Evolutionary conservation across 257 asterid species (phyloP).

Genomic region (Plantago ovata): DNA sequence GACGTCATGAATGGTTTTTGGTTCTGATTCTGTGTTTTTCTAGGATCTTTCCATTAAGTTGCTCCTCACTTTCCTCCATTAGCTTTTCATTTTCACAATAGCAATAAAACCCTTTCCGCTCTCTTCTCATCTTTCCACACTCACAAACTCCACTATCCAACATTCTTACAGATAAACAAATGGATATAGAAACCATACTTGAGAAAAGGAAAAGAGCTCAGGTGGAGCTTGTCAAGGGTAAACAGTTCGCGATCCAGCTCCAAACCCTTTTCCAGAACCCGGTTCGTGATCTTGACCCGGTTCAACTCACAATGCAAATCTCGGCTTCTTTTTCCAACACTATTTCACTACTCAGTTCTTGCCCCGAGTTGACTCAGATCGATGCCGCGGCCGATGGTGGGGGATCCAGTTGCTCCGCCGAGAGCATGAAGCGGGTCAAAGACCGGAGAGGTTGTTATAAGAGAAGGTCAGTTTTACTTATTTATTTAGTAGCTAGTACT

Average conservation of each 20-base stretch:
- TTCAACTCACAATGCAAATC: conserved; percentile 22
- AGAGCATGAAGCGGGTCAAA: conserved; percentile 22
- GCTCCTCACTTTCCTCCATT: conserved; percentile 3
- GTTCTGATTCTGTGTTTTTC: background rate
- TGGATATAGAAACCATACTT: background rate
- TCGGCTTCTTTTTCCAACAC: conserved; percentile 31
- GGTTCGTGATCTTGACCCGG: conserved; percentile 14
- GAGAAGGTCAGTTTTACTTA: conserved; percentile 44
- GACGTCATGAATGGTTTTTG: too few relatives aligned
- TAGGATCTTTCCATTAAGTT: conserved; percentile 6
- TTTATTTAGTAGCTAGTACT: too few relatives aligned
- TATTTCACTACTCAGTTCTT: conserved; percentile 20
- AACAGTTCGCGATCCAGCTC: conserved; percentile 29
- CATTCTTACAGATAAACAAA: background rate
- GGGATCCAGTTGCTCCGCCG: conserved; percentile 19
- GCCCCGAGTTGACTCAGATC: conserved; percentile 14
- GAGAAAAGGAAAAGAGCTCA: too few relatives aligned
- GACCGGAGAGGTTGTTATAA: conserved; percentile 49
- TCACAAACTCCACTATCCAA: background rate
- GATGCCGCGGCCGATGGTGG: conserved; percentile 11
- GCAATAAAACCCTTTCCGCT: background rate
- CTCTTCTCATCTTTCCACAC: background rate
- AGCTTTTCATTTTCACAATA: background rate
- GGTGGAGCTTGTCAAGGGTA: conserved; percentile 30
- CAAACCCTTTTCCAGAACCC: conserved; percentile 28